Conservation (phyloP, 495 filamentous ascomycete genomes). For the Haplographium delicatum region DNA sequence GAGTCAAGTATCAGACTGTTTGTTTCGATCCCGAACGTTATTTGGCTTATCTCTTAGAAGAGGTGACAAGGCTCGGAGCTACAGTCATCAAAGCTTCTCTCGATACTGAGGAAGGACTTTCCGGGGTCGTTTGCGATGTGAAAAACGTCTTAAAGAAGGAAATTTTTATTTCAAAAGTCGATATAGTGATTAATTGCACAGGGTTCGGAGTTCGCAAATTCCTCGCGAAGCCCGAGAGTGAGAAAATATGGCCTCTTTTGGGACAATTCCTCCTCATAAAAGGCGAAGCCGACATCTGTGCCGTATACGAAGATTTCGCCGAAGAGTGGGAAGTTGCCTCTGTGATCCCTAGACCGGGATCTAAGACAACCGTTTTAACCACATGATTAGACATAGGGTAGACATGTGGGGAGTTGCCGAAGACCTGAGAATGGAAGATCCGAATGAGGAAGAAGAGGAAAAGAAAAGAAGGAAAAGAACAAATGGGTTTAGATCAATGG, state of each 20-base stretch:
- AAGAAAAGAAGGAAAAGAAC: too few relatives aligned
- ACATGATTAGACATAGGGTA: slow-evolving; percentile 12
- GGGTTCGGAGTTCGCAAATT: slow-evolving; percentile 15
- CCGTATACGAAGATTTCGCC: slow-evolving; percentile 1
- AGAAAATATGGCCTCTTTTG: slow-evolving; percentile 15
- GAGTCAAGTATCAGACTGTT: slow-evolving; percentile 9
- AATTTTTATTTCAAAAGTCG: too few relatives aligned
- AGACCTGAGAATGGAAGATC: slow-evolving; percentile 6
- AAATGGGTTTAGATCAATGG: slow-evolving; percentile 17
- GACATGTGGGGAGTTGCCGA: slow-evolving; percentile 4
- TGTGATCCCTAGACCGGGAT: slow-evolving; percentile 15
- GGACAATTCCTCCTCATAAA: slow-evolving; percentile 22
- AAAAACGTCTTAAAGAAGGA: slow-evolving; percentile 1
- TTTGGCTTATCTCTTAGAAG: slow-evolving; percentile 3
- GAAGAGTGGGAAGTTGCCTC: slow-evolving; percentile 4
- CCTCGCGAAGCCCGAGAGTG: slow-evolving; percentile 6
- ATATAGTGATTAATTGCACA: slow-evolving; percentile 12
- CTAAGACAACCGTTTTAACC: slow-evolving; percentile 28
- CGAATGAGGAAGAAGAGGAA: not conserved
- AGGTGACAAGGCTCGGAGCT: slow-evolving; percentile 3
- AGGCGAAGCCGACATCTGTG: slow-evolving; percentile 13
- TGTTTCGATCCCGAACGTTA: slow-evolving; percentile 18
- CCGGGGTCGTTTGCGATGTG: slow-evolving; percentile 8
- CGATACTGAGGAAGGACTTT: slow-evolving; percentile 4
- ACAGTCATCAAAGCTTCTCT: slow-evolving; percentile 6